phyloP scores from a whole-genome alignment of 2,329 filamentous ascomycete genomes.

The Cercospora citrullina region DNA sequence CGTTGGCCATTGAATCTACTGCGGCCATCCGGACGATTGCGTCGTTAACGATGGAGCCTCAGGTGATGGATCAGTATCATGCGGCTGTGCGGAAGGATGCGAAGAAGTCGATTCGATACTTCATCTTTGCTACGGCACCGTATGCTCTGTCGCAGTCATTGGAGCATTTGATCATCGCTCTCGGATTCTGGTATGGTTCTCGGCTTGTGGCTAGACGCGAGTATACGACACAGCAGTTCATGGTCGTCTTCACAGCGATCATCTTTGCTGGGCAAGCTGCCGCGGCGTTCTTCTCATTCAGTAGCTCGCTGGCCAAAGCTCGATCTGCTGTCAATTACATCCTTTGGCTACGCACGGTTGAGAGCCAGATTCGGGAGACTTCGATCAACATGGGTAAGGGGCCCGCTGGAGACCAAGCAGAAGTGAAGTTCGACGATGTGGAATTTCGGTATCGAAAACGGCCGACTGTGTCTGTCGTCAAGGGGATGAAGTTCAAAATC shows the following conservation, averaged over 20 bases:
- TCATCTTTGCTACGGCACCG: not conserved
- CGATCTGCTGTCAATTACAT: conserved; percentile 44
- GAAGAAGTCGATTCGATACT: not conserved
- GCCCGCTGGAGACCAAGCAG: conserved; percentile 20
- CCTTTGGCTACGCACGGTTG: conserved; percentile 44
- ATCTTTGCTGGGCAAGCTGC: conserved; percentile 67
- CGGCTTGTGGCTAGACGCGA: conserved; percentile 35
- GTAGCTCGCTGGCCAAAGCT: conserved; percentile 40
- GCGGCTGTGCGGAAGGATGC: not conserved
- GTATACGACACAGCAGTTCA: conserved; percentile 48
- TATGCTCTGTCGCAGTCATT: conserved; percentile 38
- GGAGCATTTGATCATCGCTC: conserved; percentile 35
- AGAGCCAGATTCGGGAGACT: conserved; percentile 40
- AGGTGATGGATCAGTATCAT: not conserved
- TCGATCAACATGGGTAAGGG: conserved; percentile 8
- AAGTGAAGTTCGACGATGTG: conserved; percentile 26
- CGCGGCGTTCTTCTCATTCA: conserved; percentile 66
- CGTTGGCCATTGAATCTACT: not conserved
- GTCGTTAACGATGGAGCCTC: not conserved
- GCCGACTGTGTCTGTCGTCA: not conserved
- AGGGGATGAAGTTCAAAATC: conserved; percentile 25
- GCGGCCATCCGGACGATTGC: not conserved
- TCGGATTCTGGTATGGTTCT: conserved; percentile 41
- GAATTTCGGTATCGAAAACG: conserved; percentile 13
- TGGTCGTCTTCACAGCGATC: conserved; percentile 60